phyloP scores from a whole-genome alignment of 495 filamentous ascomycete genomes.

The Glarea lozoyensis region DNA sequence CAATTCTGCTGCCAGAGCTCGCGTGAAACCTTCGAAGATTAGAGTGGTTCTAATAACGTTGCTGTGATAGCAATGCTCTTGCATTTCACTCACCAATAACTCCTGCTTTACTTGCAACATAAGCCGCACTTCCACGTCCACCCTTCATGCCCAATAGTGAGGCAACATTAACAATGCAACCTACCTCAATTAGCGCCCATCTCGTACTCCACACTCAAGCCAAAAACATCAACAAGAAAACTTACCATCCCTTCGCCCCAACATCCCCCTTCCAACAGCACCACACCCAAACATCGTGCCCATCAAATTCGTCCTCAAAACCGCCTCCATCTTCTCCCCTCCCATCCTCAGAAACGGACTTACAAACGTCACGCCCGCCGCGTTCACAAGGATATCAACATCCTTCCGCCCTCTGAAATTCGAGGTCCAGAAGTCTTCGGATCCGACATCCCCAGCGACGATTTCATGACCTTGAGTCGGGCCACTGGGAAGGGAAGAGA shows the following conservation, averaged over 20 bases:
- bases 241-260: conserved; percentile 28
- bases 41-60: conserved; percentile 1
- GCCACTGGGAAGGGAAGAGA: conserved; percentile 17
- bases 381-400: conserved; percentile 62
- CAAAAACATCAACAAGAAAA: background rate
- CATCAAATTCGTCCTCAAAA: conserved; percentile 61
- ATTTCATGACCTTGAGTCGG: conserved; percentile 19
- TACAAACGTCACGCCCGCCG: conserved; percentile 61
- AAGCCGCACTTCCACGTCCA: conserved; percentile 56
- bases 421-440: conserved; percentile 35
- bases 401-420: conserved; percentile 20
- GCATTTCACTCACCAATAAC: conserved; percentile 55
- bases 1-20: conserved; percentile 58
- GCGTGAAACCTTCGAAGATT: conserved; percentile 45
- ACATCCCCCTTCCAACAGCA: conserved; percentile 42
- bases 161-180: conserved; percentile 73
- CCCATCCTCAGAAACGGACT: conserved; percentile 28
- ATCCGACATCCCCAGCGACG: conserved; percentile 39
- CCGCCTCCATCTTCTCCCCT: conserved; percentile 38
- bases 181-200: conserved; percentile 12
- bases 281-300: conserved; percentile 61
- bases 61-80: no score
- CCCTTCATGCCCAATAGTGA: conserved; percentile 59
- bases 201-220: background rate
- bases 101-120: conserved; percentile 75